Evolutionary conservation across 2,329 filamentous ascomycete genomes (phyloP), one percentile per base, ranked within the genome.

Genomic region (Xylariales sp.): DNA sequence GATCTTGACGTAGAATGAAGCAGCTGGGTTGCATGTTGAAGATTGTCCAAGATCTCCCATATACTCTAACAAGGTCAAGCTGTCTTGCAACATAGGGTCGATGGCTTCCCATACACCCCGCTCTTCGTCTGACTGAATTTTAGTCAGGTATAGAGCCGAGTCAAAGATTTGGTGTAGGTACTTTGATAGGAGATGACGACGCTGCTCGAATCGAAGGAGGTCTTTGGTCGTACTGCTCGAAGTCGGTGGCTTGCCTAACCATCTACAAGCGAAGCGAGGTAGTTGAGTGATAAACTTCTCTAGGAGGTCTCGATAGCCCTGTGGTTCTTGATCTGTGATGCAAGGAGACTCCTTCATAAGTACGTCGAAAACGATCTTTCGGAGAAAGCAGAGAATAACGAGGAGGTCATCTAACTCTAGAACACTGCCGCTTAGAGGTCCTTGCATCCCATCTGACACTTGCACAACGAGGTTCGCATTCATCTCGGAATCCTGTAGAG

Each of bases 371-470:
- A 83, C 83, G 4, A 85, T 84, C 69, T 86, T 86, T 68, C 89
- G 82, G 18, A 86, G 83, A 2, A 82, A 78, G 41, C 85, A 88
- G 5, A 91, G 80, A 67, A 86, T 87, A 7, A 81, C 80, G 30
- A 91, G 78, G 0, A 91, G 81, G 61, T 90, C 87, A 52, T 91
- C 88, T 36, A 91, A 81, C 66, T 91, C 89, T 0, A 80, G 76
- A 7, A 83, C 80, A 34, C 87, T 88, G 3, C 89, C 89, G 69
- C 87, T 87, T 39, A 91, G 80, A 12, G 86, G 82, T 0, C 86
- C 86, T 65, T 88, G 85, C n/a, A 91, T 78, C 1, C 83, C 82
- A 1, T 86, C 84, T 3, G 87, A 75, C 0, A 90, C 84, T 53
- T 84, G 81, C 4, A 78, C 70, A 4, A 89, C 73, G 1, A 87